Conservation (phyloP, 129 eudicot genomes). For the Helichrysum umbraculigerum region DNA sequence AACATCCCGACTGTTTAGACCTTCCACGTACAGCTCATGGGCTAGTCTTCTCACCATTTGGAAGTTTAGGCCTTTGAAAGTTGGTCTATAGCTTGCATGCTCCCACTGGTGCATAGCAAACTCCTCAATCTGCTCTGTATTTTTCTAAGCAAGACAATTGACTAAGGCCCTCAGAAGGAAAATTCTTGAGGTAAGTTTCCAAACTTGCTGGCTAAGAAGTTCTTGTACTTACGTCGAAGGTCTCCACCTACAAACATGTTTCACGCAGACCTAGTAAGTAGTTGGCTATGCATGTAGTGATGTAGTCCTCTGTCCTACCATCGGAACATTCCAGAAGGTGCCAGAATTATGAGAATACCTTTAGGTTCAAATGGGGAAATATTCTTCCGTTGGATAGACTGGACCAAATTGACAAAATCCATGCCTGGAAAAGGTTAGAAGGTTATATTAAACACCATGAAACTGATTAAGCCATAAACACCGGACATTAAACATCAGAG, state of each 20-base stretch:
- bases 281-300: neutral
- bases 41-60: neutral
- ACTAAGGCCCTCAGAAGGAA: slow-evolving; percentile 17
- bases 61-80: neutral
- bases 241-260: slow-evolving; percentile 41
- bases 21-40: neutral
- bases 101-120: neutral
- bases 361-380: slow-evolving; percentile 26
- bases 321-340: neutral
- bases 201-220: slow-evolving; percentile 32
- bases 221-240: slow-evolving; percentile 36
- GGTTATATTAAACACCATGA: neutral
- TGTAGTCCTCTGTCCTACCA: neutral
- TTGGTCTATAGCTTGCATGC: no score
- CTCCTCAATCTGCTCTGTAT: neutral
- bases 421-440: slow-evolving; percentile 15
- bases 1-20: neutral
- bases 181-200: slow-evolving; percentile 36
- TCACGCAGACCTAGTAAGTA: neutral
- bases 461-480: neutral
- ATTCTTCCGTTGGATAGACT: slow-evolving; percentile 31
- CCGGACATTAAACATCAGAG: neutral
- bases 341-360: slow-evolving; percentile 21
- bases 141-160: neutral
- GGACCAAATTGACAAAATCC: slow-evolving; percentile 35